These are phyloP conservation scores for Ophiostoma tasmaniense DNA, from an alignment of 2,329 filamentous ascomycete genomes.

Conservation along the genomic window DNA sequence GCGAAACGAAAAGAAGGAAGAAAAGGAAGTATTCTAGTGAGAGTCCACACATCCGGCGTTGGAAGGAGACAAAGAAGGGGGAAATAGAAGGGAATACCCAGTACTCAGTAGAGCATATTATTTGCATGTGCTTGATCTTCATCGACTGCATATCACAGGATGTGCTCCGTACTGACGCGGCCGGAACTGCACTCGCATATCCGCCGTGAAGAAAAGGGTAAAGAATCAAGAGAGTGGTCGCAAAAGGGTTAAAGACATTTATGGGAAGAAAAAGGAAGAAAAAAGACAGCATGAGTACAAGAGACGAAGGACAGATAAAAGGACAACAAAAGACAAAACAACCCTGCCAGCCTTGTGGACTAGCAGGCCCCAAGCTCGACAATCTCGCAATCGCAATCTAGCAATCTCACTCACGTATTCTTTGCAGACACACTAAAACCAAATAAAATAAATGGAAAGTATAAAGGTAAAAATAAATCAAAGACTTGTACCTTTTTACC, in stretches of 20 bases:
- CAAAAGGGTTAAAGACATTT: background rate
- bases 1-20: background rate
- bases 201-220: background rate
- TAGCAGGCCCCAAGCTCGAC: conserved; percentile 1
- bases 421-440: too few species aligned
- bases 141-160: background rate
- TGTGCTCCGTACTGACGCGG: background rate
- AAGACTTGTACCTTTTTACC: conserved; percentile 1
- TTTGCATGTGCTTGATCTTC: background rate
- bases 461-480: background rate
- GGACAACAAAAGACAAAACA: background rate
- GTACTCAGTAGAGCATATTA: too few species aligned
- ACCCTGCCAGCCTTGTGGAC: conserved; percentile 5
- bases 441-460: too few species aligned
- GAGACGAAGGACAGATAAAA: too few species aligned
- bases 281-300: background rate
- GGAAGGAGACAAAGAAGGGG: background rate
- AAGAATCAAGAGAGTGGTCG: background rate
- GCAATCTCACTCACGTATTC: background rate
- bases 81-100: background rate
- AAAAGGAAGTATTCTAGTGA: background rate
- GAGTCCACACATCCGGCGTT: background rate
- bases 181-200: background rate
- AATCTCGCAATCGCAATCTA: background rate
- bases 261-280: background rate